Evolutionary conservation across 345 rosid species (phyloP), one percentile per base, ranked within the genome.

Genomic region (Isatis tinctoria): DNA sequence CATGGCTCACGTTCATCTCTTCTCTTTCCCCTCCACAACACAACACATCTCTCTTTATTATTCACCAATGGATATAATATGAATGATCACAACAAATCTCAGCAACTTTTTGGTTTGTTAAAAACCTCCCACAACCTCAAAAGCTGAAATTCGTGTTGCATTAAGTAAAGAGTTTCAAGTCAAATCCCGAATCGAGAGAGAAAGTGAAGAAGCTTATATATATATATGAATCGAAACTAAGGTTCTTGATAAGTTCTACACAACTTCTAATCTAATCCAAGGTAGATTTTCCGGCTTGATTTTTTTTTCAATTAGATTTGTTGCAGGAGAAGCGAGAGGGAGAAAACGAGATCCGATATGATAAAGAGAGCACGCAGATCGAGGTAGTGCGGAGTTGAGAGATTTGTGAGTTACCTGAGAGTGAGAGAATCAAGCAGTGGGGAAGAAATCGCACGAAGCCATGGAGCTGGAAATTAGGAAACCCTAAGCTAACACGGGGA

Each of bases 1-100:
- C 91, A 80, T 88, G 92, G 85, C 98, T 89, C 87, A 84, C 90
- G 77, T 67, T 92, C 98, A 95, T 95, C 32, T 43, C 18, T 82
- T 81, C 89, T 82, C 36, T 48, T 70, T 37, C 10, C 43, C 65
- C 48, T 11, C 28, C 59, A 27, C 44, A 73, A 13, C 74, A 72
- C 43, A 57, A 60, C 20, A 5, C 30, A 27, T 22, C 24, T 22
- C 24, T 22, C 24, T 22, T 2, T 22, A 22, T 22, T 22, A 22
- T 22, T 22, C 24, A 22, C 24, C 24, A 22, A 22, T 22, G 24
- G 24, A 22, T n/a, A n/a, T n/a, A n/a, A n/a, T n/a, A n/a, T 22
- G 24, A 22, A 22, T 22, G 24, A 22, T 22, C 24, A 22, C 24
- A 22, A 22, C 24, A 22, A 22, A 22, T 22, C 24, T 22, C 24